Conservation (phyloP, 371 early-diverging fungal species). For the Rhizomucor pusillus region DNA sequence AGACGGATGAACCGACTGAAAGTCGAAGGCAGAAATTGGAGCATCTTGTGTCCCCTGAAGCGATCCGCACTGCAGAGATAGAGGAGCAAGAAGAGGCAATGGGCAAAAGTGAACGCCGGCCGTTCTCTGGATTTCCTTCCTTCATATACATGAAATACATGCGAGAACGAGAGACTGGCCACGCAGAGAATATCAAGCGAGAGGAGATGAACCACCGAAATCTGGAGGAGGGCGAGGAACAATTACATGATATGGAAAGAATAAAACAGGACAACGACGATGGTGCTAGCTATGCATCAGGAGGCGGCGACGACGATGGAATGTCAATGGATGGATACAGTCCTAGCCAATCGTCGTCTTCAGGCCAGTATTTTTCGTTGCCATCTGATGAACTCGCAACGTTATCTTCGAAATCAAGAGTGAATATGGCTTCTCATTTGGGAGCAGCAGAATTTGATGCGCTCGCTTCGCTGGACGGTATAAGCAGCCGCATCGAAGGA, state of each 20-base stretch:
- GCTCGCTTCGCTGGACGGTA: slow-evolving; percentile 12
- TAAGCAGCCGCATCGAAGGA: slow-evolving; percentile 10
- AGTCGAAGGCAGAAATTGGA: slow-evolving; percentile 1
- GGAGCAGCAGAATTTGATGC: slow-evolving; percentile 14
- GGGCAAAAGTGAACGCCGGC: slow-evolving; percentile 15
- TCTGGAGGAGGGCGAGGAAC: neutral
- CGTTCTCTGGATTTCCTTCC: slow-evolving; percentile 29
- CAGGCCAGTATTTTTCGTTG: neutral
- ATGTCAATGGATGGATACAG: too few relatives aligned
- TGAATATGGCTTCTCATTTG: slow-evolving; percentile 9
- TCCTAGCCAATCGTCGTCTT: neutral
- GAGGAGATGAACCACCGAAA: neutral
- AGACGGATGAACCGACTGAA: neutral
- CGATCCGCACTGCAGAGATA: slow-evolving; percentile 40
- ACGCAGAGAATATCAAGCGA: neutral
- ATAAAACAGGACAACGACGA: neutral
- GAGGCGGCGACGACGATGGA: too few relatives aligned
- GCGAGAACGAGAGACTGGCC: slow-evolving; percentile 9
- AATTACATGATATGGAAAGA: neutral
- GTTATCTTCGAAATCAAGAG: neutral
- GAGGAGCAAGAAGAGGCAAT: slow-evolving; percentile 42
- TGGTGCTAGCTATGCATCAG: neutral
- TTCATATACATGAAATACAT: slow-evolving; percentile 23
- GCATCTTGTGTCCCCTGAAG: slow-evolving; percentile 48
- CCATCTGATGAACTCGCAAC: neutral